Evolutionary conservation across 768 basidiomycete species (phyloP), one percentile per base, ranked within the genome.

Genomic region (Amanita phalloides): DNA sequence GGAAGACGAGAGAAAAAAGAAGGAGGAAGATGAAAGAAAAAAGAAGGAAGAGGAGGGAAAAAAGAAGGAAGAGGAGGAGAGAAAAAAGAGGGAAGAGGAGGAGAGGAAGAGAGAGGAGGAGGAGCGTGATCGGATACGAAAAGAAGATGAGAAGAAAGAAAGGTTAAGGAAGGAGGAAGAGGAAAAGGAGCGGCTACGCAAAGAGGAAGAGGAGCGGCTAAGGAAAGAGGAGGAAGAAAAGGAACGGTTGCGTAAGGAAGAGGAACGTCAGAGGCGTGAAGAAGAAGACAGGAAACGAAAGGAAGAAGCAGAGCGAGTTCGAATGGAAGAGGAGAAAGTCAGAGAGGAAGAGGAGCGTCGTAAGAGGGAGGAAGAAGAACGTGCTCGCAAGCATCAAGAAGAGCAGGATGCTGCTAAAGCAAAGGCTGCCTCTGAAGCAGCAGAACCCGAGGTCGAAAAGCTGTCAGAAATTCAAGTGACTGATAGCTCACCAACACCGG

Each of bases 401-500:
- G 68, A 70, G 56, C 61, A 75, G 49, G 71, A 71, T 49, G 72
- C 69, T 14, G 69, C 65, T 17, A 59, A 72, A 52, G 73, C 71
- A 38, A 59, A 72, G 37, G 71, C 71, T 53, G 58, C 54, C 36
- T 62, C 58, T 42, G 55, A 61, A 41, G 59, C 66, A 21, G 63
- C 59, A 41, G 56, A 61, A 36, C 58, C 62, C 13, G 57, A 67
- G 57, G 64, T 67, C 61, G 21, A 54, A 70, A 49, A 58, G 62
- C 56, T 64, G 52, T 60, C 57, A 49, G 63, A 62, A 58, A 52
- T 49, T 8, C 58, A 62, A 35, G 60, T 65, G 51, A 70, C 58
- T 53, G 68, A 72, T 48, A 69, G 68, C 3, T 78, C 79, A 58
- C 73, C 76, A 25, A 69, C 70, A 45, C 72, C 72, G 55, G 69